Base-by-base conservation (phyloP, 2,329 filamentous ascomycete genomes). In the Microcera coccophila region DNA sequence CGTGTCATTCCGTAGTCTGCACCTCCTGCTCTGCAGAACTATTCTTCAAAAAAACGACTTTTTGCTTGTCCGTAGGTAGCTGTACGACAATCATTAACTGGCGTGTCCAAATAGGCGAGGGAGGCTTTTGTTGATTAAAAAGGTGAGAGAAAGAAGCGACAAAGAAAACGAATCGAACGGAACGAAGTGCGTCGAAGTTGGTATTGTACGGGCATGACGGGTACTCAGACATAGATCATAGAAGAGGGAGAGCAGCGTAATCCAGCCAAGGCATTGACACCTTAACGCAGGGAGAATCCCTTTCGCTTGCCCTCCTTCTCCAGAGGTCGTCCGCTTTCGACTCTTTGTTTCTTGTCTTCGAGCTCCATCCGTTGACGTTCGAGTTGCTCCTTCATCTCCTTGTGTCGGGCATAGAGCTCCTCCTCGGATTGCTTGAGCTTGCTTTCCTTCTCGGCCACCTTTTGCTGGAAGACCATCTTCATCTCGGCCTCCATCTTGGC, bases 401-500 rank as follows among this genome's bases (percentile, higher is more conserved):
- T 85, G 76, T 98, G 93, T 60, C 93, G 86, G 55, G 93, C 90
- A 65, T 97, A 97, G 45, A 98, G 76, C 78, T 98, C 93, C 70
- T 98, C 93, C 72, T 98, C 93, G 78, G 90, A 95, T 75, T 97
- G 93, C 76, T 95, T 95, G 68, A 98, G 78, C 75, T 98, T 98
- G 81, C 89, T 95, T 75, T 98, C 93, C 79, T 98, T 98, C 72
- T 98, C 93, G 55, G 89, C 84, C 22, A 98, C 93, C 85, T 98
- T 98, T 70, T 98, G 93, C 71, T 97, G 93, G 89, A 98, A 98
- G 58, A 98, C 93, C 88, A 96, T 95, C 88, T 98, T 98, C 93
- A 98, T 98, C 72, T 98, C 93, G 63, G 90, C 84, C 73, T 98
- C 93, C 93, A 98, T 98, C 88, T 98, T 98, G 70, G 91, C 89